Evolutionary conservation across 1,139 yeast genomes (phyloP), one percentile per base, ranked within the genome.

Genomic region (Yamadazyma oceani): DNA sequence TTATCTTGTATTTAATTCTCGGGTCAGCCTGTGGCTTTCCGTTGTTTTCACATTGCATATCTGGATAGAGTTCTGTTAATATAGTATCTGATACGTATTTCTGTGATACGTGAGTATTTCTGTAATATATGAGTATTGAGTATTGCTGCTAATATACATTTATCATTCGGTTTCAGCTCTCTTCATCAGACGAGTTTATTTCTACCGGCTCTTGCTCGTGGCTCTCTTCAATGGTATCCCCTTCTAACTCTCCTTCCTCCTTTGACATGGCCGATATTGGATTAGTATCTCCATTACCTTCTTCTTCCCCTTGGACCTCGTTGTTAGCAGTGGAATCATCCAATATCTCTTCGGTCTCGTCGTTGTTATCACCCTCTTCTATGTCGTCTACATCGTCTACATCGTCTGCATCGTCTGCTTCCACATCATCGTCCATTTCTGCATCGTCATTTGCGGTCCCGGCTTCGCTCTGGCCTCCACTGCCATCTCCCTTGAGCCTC

Each of bases 11-110:
- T 55, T 43, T 76, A 24, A 37, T 73, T 17, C 45, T 73, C 13
- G 82, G 79, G 2, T 55, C 66, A 15, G 70, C 66, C 42, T 77
- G 83, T 57, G 82, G 83, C 6, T 68, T 66, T 38, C 81, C 81
- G 1, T 58, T 62, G 11, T 64, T 64, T 36, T 53, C 47, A 40
- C 54, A 47, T 30, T 69, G 75, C 47, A 36, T 54, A 14, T 54
- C 13, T 51, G n/a, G n/a, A n/a, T n/a, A n/a, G n/a, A n/a, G n/a
- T n/a, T n/a, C n/a, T 6, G 11, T 29, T 10, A 21, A 23, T n/a
- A 19, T 26, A 31, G 11, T 28, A 12, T 6, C 6, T 19, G 31
- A 8, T 28, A 28, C 13, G 49, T 55, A 28, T 50, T 51, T 23
- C 47, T 50, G 50, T 7, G 43, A 50, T 22, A 22, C 10, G 11